Conservation (phyloP, 306 rosid species). For the Quercus ilex region DNA sequence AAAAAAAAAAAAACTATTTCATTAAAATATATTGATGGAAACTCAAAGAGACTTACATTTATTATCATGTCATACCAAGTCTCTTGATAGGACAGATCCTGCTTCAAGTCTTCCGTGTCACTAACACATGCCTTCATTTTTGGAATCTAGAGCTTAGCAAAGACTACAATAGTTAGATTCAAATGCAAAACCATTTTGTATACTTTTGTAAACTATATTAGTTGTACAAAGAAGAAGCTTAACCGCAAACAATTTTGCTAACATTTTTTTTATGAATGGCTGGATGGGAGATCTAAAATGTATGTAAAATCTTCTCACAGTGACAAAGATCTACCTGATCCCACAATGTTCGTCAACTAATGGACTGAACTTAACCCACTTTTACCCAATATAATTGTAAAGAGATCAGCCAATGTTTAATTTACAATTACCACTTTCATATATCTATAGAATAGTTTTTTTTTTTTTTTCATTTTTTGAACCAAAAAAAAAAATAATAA, state of each 20-base stretch:
- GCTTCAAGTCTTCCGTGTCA: conserved; percentile 89
- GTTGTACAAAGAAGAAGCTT: not conserved
- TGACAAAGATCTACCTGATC: not conserved
- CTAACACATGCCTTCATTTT: conserved; percentile 98
- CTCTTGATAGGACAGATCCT: conserved; percentile 83
- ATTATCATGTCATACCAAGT: conserved; percentile 99
- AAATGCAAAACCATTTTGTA: conserved; percentile 18
- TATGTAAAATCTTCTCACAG: not conserved
- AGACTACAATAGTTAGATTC: conserved; percentile 53
- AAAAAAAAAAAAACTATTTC: not conserved
- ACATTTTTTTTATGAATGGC: not conserved
- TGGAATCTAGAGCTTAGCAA: conserved; percentile 98
- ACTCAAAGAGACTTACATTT: conserved; percentile 54
- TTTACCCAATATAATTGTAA: not conserved
- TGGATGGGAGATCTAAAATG: not conserved
- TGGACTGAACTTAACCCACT: not conserved
- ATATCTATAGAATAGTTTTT: not conserved
- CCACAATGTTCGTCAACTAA: not conserved
- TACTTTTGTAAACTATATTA: conserved; percentile 3
- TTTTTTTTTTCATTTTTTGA: too few species aligned
- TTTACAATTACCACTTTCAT: not conserved
- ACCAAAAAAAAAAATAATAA: too few species aligned
- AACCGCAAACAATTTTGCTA: not conserved
- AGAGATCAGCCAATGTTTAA: not conserved
- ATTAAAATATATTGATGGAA: not conserved